These are phyloP conservation scores for Oryza nivara DNA, from an alignment of 176 grass and related monocot species.

Conservation along the genomic window DNA sequence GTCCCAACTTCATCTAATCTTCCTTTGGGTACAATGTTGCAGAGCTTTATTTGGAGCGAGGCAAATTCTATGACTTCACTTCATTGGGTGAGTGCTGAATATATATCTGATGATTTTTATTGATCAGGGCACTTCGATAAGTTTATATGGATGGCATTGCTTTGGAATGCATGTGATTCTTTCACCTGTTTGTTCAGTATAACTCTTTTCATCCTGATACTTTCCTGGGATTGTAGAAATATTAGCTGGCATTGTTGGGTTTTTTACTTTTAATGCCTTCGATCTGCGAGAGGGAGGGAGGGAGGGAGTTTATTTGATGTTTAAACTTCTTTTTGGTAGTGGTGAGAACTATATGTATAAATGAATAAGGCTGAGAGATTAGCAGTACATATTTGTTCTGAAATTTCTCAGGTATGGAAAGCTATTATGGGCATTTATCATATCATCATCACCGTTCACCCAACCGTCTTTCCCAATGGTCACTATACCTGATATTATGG, in stretches of 20 bases:
- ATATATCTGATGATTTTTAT: constrained; percentile 8
- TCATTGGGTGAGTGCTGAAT: constrained; percentile 64
- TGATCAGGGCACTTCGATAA: neutral
- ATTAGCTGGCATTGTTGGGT: no score
- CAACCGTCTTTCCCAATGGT: neutral
- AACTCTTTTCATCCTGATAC: no score
- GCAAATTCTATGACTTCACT: constrained; percentile 93
- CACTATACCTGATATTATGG: neutral
- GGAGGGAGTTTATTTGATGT: neutral
- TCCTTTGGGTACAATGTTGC: constrained; percentile 1
- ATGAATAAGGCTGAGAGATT: neutral
- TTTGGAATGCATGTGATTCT: neutral
- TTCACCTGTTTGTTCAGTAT: neutral
- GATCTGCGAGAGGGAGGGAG: neutral
- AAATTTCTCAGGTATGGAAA: neutral
- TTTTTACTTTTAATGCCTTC: neutral
- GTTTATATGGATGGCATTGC: neutral
- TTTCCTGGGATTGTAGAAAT: no score
- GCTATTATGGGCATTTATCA: neutral
- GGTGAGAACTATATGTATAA: neutral
- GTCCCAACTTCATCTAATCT: neutral
- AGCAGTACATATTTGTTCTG: neutral
- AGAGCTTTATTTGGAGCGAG: constrained; percentile 86
- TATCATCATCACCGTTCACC: neutral
- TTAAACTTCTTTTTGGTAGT: neutral